Conservation (phyloP, 2,329 filamentous ascomycete genomes). For the Colletotrichum kahawae region DNA sequence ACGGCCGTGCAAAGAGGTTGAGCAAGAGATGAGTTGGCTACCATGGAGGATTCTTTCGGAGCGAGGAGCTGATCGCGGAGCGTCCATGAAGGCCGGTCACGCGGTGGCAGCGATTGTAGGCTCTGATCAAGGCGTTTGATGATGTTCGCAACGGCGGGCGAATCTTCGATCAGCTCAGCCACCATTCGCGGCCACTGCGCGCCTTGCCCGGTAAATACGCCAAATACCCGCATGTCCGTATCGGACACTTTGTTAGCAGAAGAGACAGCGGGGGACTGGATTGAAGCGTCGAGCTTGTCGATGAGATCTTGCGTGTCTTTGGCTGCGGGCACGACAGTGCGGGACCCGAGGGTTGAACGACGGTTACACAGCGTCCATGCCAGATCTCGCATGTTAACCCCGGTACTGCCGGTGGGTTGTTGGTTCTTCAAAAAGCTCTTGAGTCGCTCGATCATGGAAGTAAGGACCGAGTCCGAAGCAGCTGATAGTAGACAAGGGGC, state of each 20-base stretch:
- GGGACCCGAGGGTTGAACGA: background rate
- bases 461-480: background rate
- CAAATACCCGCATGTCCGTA: slow-evolving; percentile 4
- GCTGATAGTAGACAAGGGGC: background rate
- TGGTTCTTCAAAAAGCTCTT: background rate
- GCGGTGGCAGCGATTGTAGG: slow-evolving; percentile 25
- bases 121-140: slow-evolving; percentile 26
- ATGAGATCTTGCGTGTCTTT: background rate
- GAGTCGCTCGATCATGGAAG: background rate
- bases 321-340: background rate
- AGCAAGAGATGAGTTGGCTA: slow-evolving; percentile 27
- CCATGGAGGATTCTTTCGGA: slow-evolving; percentile 15
- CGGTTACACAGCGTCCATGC: background rate
- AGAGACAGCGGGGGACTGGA: background rate
- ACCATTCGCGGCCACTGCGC: slow-evolving; percentile 35
- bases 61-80: slow-evolving; percentile 28
- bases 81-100: slow-evolving; percentile 27
- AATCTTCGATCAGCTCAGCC: slow-evolving; percentile 9
- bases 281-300: background rate
- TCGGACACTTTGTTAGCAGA: background rate
- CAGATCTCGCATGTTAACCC: background rate
- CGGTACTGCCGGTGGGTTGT: background rate
- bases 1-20: slow-evolving; percentile 37
- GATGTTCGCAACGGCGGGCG: background rate
- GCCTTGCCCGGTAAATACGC: slow-evolving; percentile 37